These are phyloP conservation scores for Chaetomiaceae sp. DNA, from an alignment of 2,329 filamentous ascomycete genomes.

Conservation along the genomic window DNA sequence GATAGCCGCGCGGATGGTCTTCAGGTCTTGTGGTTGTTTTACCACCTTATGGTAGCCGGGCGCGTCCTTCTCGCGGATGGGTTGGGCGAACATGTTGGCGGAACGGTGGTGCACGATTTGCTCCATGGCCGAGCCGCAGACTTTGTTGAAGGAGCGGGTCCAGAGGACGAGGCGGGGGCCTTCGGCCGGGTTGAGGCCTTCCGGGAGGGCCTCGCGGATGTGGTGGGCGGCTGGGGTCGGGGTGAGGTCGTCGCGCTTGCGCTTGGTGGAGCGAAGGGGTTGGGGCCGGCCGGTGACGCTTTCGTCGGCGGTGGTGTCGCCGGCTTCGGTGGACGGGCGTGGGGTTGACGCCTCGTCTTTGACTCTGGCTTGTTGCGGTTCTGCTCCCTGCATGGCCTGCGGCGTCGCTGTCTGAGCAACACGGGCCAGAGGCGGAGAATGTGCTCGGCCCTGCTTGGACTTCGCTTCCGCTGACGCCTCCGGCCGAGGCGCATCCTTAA, in stretches of 20 bases:
- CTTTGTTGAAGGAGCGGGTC: conserved; percentile 70
- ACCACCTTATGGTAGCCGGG: conserved; percentile 73
- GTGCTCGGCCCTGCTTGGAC: conserved; percentile 11
- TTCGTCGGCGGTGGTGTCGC: conserved; percentile 54
- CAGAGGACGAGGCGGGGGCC: conserved; percentile 67
- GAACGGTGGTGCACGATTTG: conserved; percentile 73
- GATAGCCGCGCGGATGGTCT: conserved; percentile 71
- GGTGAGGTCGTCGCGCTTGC: conserved; percentile 54
- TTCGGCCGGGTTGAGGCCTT: conserved; percentile 37
- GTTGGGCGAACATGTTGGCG: conserved; percentile 74
- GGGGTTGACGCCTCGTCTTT: conserved; percentile 60
- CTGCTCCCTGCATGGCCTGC: conserved; percentile 37
- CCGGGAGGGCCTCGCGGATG: conserved; percentile 6
- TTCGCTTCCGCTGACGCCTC: conserved; percentile 15
- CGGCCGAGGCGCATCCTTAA: neutral
- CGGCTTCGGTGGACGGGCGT: conserved; percentile 48
- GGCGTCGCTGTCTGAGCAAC: neutral
- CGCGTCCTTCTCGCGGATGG: conserved; percentile 69
- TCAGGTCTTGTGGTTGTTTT: conserved; percentile 70
- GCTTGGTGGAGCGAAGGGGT: conserved; percentile 42
- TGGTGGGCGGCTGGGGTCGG: conserved; percentile 29
- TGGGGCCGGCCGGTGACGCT: conserved; percentile 39
- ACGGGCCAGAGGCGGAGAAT: neutral
- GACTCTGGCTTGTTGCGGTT: conserved; percentile 37
- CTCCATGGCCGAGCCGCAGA: conserved; percentile 68